Conservation (phyloP, 1,139 yeast species). For the Suhomyces wounanorum region DNA sequence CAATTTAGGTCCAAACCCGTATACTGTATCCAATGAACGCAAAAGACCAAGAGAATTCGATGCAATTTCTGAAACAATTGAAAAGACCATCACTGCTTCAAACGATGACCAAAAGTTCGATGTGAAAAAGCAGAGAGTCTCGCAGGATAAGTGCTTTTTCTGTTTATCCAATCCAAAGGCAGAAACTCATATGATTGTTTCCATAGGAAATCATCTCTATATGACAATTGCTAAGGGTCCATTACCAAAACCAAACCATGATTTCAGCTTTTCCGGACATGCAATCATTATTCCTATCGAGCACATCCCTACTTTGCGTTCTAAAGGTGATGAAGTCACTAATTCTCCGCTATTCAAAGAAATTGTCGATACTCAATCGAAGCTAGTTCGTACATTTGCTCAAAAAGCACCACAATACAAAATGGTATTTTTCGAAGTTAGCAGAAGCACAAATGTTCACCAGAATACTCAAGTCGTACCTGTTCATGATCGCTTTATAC, state of each 20-base stretch:
- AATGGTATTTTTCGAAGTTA: constrained; percentile 63
- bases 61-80: background rate
- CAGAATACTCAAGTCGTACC: constrained; percentile 68
- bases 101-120: background rate
- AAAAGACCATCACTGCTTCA: background rate
- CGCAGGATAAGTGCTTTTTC: constrained; percentile 72
- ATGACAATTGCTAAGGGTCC: constrained; percentile 90
- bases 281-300: constrained; percentile 80
- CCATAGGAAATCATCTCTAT: constrained; percentile 68
- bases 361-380: constrained; percentile 39
- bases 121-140: constrained; percentile 24
- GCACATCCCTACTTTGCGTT: constrained; percentile 56
- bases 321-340: constrained; percentile 17
- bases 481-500: constrained; percentile 44
- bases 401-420: constrained; percentile 36
- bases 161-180: constrained; percentile 81
- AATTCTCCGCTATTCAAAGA: constrained; percentile 28
- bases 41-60: background rate
- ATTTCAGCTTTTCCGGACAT: constrained; percentile 71
- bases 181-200: constrained; percentile 77
- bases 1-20: constrained; percentile 40
- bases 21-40: constrained; percentile 14
- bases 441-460: constrained; percentile 59
- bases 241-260: constrained; percentile 50
- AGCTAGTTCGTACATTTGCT: constrained; percentile 49